Conservation (phyloP, 169 alveolate species). For the Cyclospora cayetanensis region DNA sequence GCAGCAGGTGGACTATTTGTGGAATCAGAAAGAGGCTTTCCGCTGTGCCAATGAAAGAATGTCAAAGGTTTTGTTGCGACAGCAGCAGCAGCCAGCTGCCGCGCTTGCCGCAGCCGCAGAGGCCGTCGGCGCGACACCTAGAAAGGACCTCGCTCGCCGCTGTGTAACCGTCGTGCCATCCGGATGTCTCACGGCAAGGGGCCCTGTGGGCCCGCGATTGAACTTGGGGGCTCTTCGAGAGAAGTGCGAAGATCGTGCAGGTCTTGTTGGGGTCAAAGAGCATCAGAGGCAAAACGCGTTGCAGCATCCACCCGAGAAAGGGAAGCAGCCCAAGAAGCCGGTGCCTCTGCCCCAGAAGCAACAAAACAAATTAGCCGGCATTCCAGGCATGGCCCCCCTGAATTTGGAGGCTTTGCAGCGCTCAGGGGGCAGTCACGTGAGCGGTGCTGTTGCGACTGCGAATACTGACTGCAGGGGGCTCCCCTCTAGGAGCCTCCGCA, state of each 20-base stretch:
- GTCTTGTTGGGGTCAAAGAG: neutral
- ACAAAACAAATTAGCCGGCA: neutral
- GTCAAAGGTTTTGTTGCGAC: slow-evolving; percentile 10
- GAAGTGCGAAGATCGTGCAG: neutral
- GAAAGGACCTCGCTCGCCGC: neutral
- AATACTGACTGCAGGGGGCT: too few relatives aligned
- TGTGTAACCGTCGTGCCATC: neutral
- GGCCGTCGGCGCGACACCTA: slow-evolving; percentile 30
- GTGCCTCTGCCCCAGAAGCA: neutral
- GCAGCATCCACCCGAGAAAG: neutral
- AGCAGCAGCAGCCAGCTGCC: slow-evolving; percentile 42
- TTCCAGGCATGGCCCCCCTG: slow-evolving; percentile 8
- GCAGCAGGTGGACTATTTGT: slow-evolving; percentile 46
- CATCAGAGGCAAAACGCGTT: neutral
- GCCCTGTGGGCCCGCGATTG: slow-evolving; percentile 20
- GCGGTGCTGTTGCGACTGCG: neutral
- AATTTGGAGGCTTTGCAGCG: neutral
- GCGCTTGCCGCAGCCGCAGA: slow-evolving; percentile 1
- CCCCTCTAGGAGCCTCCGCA: too few relatives aligned
- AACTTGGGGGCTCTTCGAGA: neutral
- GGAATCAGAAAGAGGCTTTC: slow-evolving; percentile 70
- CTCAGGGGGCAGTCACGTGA: neutral
- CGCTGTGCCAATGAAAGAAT: slow-evolving; percentile 63
- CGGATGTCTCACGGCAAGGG: slow-evolving; percentile 14
- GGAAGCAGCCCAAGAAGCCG: neutral